phyloP scores from a whole-genome alignment of 1,139 yeast genomes.

The Geotrichum macrosporum region DNA sequence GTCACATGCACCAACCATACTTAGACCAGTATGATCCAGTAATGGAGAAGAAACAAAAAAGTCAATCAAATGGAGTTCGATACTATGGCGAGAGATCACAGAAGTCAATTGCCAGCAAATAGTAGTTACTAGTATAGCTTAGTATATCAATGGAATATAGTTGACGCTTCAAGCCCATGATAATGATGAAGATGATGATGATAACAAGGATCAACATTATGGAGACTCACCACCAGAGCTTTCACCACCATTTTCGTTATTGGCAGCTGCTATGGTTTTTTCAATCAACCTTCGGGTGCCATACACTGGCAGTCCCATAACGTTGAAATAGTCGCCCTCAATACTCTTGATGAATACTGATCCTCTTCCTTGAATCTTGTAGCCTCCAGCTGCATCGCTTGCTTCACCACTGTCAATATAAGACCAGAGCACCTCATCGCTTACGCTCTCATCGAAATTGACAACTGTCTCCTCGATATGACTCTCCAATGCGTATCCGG shows the following conservation, averaged over 20 bases:
- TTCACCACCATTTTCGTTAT: slow-evolving; percentile 22
- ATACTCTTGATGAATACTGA: slow-evolving; percentile 53
- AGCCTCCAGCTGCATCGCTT: slow-evolving; percentile 83
- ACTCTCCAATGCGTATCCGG: slow-evolving; percentile 41
- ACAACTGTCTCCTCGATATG: slow-evolving; percentile 48
- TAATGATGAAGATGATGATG: too few relatives aligned
- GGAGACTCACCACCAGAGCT: slow-evolving; percentile 22
- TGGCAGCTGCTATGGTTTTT: slow-evolving; percentile 33
- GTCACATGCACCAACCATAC: too few relatives aligned
- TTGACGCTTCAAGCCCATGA: too few relatives aligned
- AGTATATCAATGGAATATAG: too few relatives aligned
- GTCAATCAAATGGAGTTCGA: too few relatives aligned
- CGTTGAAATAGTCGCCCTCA: slow-evolving; percentile 78
- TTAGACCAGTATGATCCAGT: too few relatives aligned
- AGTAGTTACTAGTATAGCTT: too few relatives aligned
- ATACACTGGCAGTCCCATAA: slow-evolving; percentile 82
- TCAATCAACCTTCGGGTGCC: slow-evolving; percentile 48
- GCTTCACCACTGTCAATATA: slow-evolving; percentile 77
- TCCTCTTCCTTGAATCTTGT: slow-evolving; percentile 79
- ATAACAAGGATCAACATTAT: too few relatives aligned
- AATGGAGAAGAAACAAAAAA: too few relatives aligned
- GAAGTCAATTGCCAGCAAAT: too few relatives aligned
- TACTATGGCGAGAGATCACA: too few relatives aligned
- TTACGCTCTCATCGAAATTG: slow-evolving; percentile 45
- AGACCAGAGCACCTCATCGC: slow-evolving; percentile 51